Conservation (phyloP, 2,329 filamentous ascomycete species). For the Sporothrix mexicana region DNA sequence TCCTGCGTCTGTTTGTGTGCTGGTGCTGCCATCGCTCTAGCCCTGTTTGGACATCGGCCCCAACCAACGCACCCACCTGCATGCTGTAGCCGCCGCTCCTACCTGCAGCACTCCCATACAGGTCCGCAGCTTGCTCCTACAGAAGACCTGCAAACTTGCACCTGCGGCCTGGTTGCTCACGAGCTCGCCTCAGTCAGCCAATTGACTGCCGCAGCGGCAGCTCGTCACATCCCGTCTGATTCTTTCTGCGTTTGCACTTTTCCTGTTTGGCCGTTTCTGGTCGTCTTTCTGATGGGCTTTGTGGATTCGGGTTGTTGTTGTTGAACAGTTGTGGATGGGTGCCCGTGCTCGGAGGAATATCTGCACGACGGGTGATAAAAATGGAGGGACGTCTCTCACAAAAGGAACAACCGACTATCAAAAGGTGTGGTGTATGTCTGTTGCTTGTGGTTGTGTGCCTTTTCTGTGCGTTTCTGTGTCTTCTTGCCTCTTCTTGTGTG, state of each 20-base stretch:
- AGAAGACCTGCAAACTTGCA: slow-evolving; percentile 21
- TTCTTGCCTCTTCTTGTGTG: not conserved
- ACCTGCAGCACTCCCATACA: not conserved
- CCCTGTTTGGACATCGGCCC: not conserved
- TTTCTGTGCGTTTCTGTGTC: too few relatives aligned
- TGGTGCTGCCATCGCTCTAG: slow-evolving; percentile 1
- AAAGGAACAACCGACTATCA: not conserved
- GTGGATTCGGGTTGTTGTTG: not conserved
- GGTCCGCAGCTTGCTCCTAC: not conserved
- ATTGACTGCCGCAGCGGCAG: not conserved
- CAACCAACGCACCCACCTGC: slow-evolving; percentile 17
- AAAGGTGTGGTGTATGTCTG: not conserved
- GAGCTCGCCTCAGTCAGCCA: not conserved
- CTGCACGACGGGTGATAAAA: not conserved
- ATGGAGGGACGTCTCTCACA: not conserved
- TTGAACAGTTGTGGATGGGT: too few relatives aligned
- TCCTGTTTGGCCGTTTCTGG: not conserved
- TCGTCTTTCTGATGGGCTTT: not conserved
- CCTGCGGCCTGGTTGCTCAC: slow-evolving; percentile 20
- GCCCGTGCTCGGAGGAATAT: not conserved
- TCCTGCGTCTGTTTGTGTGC: not conserved
- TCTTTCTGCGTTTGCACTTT: not conserved
- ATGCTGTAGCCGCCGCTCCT: slow-evolving; percentile 21
- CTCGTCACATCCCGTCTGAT: slow-evolving; percentile 14
- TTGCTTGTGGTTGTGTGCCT: not conserved